Evolutionary conservation across 2,329 filamentous ascomycete species (phyloP).

Genomic region (Aureobasidium zeae): DNA sequence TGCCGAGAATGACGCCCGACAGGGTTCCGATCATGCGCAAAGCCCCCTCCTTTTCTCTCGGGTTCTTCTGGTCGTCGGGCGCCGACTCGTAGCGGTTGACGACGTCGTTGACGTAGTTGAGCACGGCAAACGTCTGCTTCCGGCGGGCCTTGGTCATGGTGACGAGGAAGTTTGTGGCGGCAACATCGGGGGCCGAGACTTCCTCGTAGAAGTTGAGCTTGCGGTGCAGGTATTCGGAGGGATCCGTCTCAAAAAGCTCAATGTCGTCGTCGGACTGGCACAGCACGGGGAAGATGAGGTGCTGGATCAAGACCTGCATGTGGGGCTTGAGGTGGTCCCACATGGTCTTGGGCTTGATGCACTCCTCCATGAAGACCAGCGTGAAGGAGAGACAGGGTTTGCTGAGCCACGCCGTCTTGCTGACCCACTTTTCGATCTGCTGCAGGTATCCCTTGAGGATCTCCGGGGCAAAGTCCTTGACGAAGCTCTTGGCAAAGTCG

Average conservation of each 20-base stretch:
- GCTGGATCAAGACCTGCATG: slow-evolving; percentile 83
- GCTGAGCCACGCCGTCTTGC: slow-evolving; percentile 89
- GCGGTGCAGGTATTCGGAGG: slow-evolving; percentile 91
- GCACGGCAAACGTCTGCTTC: slow-evolving; percentile 90
- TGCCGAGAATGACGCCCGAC: slow-evolving; percentile 85
- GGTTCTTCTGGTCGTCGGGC: slow-evolving; percentile 81
- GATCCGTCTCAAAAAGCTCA: slow-evolving; percentile 87
- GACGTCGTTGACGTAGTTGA: slow-evolving; percentile 89
- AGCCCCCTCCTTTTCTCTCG: slow-evolving; percentile 91
- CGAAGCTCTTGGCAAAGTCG: slow-evolving; percentile 83
- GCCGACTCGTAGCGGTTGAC: slow-evolving; percentile 86
- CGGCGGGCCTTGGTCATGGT: slow-evolving; percentile 87
- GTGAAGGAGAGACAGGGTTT: slow-evolving; percentile 89
- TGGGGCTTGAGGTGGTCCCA: slow-evolving; percentile 92
- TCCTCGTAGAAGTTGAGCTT: slow-evolving; percentile 98
- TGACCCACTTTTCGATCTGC: slow-evolving; percentile 96
- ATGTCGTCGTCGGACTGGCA: slow-evolving; percentile 89
- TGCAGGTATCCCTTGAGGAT: slow-evolving; percentile 90
- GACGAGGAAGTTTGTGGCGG: slow-evolving; percentile 92
- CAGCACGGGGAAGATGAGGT: slow-evolving; percentile 90
- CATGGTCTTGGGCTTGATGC: slow-evolving; percentile 93
- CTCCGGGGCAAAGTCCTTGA: slow-evolving; percentile 82
- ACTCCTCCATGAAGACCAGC: slow-evolving; percentile 91
- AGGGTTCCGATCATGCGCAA: slow-evolving; percentile 94
- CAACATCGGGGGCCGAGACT: slow-evolving; percentile 86